Base-by-base conservation (phyloP, 192 early-diverging fungal species). In the Bifiguratus adelaidae region DNA sequence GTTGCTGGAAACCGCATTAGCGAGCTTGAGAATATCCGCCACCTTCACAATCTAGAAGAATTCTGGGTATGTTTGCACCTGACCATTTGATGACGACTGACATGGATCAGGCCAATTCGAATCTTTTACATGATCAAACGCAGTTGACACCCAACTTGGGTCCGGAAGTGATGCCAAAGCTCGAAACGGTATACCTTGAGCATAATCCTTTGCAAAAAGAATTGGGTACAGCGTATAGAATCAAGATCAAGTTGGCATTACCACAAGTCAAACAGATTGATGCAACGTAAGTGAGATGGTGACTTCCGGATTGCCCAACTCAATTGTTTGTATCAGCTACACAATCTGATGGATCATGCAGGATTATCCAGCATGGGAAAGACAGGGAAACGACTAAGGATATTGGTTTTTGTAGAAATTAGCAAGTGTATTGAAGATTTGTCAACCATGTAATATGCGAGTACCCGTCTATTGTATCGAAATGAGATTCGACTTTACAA, bases 211-310 rank as follows among this genome's bases (percentile, higher is more conserved):
- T 99, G 47, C 87, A 99, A 61, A 69, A 54, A n/a, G 58, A 70
- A 3, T 75, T 79, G 44, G 69, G 74, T 1, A 71, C 86, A 0
- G 85, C 76, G 9, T 99, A 99, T 64, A 69, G 92, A 12, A 70
- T 83, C 50, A 94, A 93, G 61, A 62, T 99, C 21, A 89, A 83
- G 58, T 68, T 89, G 34, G 61, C 82, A 7, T 57, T 97, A 48
- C 92, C 93, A 16, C 78, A 83, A 61, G 28, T 97, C 30, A 82
- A 65, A 30, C 94, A 97, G 63, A 92, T 99, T 46, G 96, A 99
- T 70, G 95, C 93, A 11, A 71, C 73, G 55, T 63, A 71, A 60
- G 69, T 74, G n/a, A n/a, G n/a, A n/a, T n/a, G n/a, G n/a, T n/a
- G n/a, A n/a, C n/a, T n/a, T n/a, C n/a, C n/a, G n/a, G n/a, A n/a